Conservation (phyloP, 148 eudicot genomes). For the Rhododendron molle region DNA sequence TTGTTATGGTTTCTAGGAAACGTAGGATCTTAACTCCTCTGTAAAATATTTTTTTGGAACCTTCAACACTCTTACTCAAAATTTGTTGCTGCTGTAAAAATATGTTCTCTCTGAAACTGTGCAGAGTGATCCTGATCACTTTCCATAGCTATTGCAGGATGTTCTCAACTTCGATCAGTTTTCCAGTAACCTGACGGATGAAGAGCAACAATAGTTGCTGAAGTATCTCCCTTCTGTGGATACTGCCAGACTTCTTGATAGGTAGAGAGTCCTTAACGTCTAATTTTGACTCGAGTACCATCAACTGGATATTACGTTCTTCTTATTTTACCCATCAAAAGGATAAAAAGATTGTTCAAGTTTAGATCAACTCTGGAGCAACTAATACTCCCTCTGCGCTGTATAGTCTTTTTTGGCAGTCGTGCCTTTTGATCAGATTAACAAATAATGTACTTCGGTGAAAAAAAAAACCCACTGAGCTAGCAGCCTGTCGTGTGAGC, state of each 20-base stretch:
- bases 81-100: neutral
- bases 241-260: conserved; percentile 37
- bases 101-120: neutral
- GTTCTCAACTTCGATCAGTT: conserved; percentile 55
- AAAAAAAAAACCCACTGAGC: neutral
- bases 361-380: no score
- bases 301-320: neutral
- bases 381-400: neutral
- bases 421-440: neutral
- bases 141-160: conserved; percentile 45
- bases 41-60: neutral
- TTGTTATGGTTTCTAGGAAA: neutral
- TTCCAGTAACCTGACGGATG: conserved; percentile 45
- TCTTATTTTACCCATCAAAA: neutral
- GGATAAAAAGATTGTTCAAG: conserved; percentile 11
- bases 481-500: neutral
- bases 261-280: conserved; percentile 36
- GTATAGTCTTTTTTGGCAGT: neutral
- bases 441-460: neutral
- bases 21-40: neutral
- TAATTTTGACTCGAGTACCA: neutral
- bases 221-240: conserved; percentile 66
- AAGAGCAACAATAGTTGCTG: conserved; percentile 70
- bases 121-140: neutral
- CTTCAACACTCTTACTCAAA: neutral